Evolutionary conservation across 1,284 basidiomycete genomes (phyloP).

Genomic region (Trametes hirsuta): DNA sequence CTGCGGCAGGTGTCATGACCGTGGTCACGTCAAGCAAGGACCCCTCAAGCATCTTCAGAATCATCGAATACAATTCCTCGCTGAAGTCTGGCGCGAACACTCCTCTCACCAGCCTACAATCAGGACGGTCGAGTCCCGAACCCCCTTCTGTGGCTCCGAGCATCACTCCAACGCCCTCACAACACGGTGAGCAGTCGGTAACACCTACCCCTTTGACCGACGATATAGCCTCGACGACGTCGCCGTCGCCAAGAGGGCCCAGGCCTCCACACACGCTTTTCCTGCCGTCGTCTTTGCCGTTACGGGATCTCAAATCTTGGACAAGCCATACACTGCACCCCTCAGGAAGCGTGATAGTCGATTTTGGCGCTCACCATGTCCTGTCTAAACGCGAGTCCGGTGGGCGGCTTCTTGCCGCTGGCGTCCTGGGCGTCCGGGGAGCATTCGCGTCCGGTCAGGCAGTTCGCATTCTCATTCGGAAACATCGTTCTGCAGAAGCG

Average conservation of each 20-base stretch:
- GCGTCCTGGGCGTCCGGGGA: constrained; percentile 87
- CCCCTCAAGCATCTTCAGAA: constrained; percentile 78
- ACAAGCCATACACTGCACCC: constrained; percentile 92
- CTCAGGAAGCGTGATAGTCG: constrained; percentile 87
- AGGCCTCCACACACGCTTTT: constrained; percentile 90
- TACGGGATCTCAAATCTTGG: constrained; percentile 95
- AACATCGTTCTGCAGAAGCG: constrained; percentile 18
- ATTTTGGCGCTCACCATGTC: constrained; percentile 87
- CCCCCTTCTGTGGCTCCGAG: constrained; percentile 14
- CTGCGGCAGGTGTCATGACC: constrained; percentile 94
- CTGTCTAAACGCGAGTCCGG: constrained; percentile 86
- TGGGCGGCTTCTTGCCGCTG: constrained; percentile 88
- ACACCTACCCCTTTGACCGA: constrained; percentile 14
- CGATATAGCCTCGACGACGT: neutral
- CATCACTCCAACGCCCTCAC: constrained; percentile 11
- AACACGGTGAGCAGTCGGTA: constrained; percentile 3
- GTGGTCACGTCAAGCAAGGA: constrained; percentile 86
- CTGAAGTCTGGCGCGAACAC: constrained; percentile 39
- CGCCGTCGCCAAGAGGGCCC: constrained; percentile 1
- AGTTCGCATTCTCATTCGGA: constrained; percentile 79
- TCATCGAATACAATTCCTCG: constrained; percentile 76
- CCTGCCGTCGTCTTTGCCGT: constrained; percentile 70
- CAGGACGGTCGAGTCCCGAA: constrained; percentile 45
- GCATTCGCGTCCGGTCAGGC: constrained; percentile 95
- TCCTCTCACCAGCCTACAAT: constrained; percentile 32